These are phyloP conservation scores for Rhamnella rubrinervis DNA, from an alignment of 331 rosid genomes.

Conservation along the genomic window DNA sequence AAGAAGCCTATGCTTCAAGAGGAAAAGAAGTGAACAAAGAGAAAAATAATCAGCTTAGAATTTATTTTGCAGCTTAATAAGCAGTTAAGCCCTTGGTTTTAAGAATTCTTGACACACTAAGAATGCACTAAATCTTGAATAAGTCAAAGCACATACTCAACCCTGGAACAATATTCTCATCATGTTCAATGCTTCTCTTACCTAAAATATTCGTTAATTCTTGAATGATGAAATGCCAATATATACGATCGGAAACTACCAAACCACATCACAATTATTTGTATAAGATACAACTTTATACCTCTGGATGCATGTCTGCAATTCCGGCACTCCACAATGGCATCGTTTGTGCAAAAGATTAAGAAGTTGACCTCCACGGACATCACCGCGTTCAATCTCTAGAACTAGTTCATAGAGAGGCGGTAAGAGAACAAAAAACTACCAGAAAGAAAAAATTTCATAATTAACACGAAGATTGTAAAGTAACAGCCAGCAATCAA, in stretches of 20 bases:
- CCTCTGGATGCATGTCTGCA: slow-evolving; percentile 95
- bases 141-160: background rate
- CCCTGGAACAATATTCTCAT: background rate
- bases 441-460: slow-evolving; percentile 7
- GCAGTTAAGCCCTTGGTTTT: background rate
- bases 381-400: slow-evolving; percentile 81
- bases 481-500: background rate
- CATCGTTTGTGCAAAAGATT: slow-evolving; percentile 81
- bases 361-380: slow-evolving; percentile 89
- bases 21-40: slow-evolving; percentile 17
- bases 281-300: background rate
- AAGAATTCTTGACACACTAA: too few species aligned
- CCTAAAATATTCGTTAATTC: background rate
- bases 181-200: background rate
- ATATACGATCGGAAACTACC: background rate
- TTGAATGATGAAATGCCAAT: background rate
- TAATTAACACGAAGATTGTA: background rate
- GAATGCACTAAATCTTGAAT: background rate
- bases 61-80: slow-evolving; percentile 7
- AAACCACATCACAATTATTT: background rate
- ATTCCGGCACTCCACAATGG: slow-evolving; percentile 96
- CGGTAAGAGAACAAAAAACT: slow-evolving; percentile 88
- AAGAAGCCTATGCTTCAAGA: slow-evolving; percentile 84
- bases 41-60: slow-evolving; percentile 18
- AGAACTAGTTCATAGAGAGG: slow-evolving; percentile 73